These are phyloP conservation scores for Pleurotus tuoliensis DNA, from an alignment of 768 basidiomycete species.

Conservation along the genomic window DNA sequence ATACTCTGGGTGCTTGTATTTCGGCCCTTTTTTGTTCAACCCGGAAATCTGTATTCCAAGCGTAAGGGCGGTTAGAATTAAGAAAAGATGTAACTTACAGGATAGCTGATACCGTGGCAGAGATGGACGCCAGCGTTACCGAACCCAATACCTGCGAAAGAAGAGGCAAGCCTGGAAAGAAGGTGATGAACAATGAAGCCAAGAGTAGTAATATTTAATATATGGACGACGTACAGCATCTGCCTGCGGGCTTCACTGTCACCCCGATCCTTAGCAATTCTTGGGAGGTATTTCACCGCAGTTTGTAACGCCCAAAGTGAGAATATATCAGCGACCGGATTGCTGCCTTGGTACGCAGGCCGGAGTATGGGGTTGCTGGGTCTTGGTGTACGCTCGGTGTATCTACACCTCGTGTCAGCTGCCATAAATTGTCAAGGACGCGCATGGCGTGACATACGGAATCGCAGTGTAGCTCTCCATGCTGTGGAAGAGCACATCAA, in stretches of 20 bases:
- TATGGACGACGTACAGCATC: slow-evolving; percentile 67
- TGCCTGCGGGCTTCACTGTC: slow-evolving; percentile 83
- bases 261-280: slow-evolving; percentile 72
- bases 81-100: slow-evolving; percentile 40
- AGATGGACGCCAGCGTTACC: slow-evolving; percentile 92
- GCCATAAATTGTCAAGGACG: background rate
- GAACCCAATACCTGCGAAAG: slow-evolving; percentile 94
- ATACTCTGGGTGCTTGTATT: slow-evolving; percentile 91
- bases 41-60: slow-evolving; percentile 67
- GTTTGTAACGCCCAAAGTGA: slow-evolving; percentile 90
- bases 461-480: slow-evolving; percentile 94
- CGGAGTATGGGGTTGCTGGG: slow-evolving; percentile 87
- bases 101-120: slow-evolving; percentile 88
- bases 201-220: background rate
- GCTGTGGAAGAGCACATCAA: slow-evolving; percentile 95
- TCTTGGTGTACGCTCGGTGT: slow-evolving; percentile 84
- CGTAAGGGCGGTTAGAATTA: background rate
- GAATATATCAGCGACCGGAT: slow-evolving; percentile 94
- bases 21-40: slow-evolving; percentile 90
- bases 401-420: slow-evolving; percentile 37
- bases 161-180: slow-evolving; percentile 69
- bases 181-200: slow-evolving; percentile 2
- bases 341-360: slow-evolving; percentile 92
- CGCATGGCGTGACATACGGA: slow-evolving; percentile 48
- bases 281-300: slow-evolving; percentile 84